Conservation (phyloP, 306 rosid genomes). For the Sicyos edulis region DNA sequence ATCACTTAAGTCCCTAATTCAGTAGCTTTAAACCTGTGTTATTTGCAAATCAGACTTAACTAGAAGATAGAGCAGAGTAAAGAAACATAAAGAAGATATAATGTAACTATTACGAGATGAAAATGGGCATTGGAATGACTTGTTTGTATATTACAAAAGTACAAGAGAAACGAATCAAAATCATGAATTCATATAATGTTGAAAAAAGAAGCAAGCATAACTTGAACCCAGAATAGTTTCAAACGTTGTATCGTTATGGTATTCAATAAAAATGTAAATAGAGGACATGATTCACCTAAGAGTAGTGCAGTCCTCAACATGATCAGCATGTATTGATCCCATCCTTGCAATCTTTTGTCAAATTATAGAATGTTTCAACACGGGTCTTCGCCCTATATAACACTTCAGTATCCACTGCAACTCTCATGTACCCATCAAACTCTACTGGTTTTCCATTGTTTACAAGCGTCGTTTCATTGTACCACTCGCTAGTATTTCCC, state of each 20-base stretch:
- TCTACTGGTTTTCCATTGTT: conserved; percentile 77
- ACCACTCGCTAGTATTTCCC: conserved; percentile 89
- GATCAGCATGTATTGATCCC: conserved; percentile 89
- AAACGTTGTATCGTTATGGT: neutral
- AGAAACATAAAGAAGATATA: neutral
- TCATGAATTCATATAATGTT: neutral
- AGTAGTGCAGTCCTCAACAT: conserved; percentile 28
- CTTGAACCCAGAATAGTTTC: neutral
- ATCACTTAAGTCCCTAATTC: neutral
- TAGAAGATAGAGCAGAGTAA: neutral
- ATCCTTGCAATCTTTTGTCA: conserved; percentile 92
- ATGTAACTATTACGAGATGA: neutral
- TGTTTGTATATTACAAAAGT: conserved; percentile 17
- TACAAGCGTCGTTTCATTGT: conserved; percentile 59
- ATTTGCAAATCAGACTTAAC: neutral
- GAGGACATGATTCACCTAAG: conserved; percentile 24
- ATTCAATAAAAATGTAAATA: conserved; percentile 9
- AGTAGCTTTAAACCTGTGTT: neutral
- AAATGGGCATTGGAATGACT: conserved; percentile 8
- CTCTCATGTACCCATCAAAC: conserved; percentile 99
- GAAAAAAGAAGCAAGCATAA: neutral
- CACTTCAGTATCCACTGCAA: conserved; percentile 92
- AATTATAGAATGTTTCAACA: conserved; percentile 82
- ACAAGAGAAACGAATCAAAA: conserved; percentile 16
- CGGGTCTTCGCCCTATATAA: conserved; percentile 79